Base-by-base conservation (phyloP, 306 rosid species). In the Carpinus fangiana region DNA sequence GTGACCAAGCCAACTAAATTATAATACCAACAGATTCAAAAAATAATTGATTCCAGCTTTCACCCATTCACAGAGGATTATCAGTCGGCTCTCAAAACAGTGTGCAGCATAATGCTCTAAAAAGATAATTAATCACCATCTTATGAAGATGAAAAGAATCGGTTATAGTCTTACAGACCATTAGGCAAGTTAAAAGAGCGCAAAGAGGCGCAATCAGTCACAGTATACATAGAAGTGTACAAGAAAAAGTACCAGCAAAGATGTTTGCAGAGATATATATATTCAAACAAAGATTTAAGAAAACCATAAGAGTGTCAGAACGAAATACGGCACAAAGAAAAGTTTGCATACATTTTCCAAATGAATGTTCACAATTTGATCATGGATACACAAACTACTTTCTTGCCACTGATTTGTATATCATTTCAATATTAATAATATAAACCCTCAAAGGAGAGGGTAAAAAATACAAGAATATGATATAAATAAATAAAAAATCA, bases 381-480 rank as follows among this genome's bases (percentile, higher is more conserved):
- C 69, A 74, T 13, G 12, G 12, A 48, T 46, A 56, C 65, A 13
- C 16, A 21, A 60, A 70, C 61, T 45, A 69, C 75, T 60, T 12
- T 76, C 23, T 78, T 50, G 28, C 61, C 76, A 8, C 28, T 46
- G 38, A 77, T 47, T 84, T 66, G 7, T 53, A 56, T 16, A 84
- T 54, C 56, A 79, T 67, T 84, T 72, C 80, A 76, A 60, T 76
- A 80, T 75, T 52, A 62, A 67, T 69, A 55, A 80, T 23, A 66
- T 74, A 79, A 64, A 68, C 80, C 82, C 81, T 70, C 75, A 74
- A 77, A 57, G 70, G 82, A 6, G 80, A 67, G 68, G 79, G 14
- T 53, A 65, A 81, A 66, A 81, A 88, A 88, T 87, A 70, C 88
- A 89, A 84, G 86, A 88, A 86, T 85, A 91, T 88, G 87, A 83